A percentile compares a stretch with the other conserved stretches of the same genome.
Evolutionary conservation across 768 basidiomycete genomes (phyloP).

Genomic region (Boletus speciosus): DNA sequence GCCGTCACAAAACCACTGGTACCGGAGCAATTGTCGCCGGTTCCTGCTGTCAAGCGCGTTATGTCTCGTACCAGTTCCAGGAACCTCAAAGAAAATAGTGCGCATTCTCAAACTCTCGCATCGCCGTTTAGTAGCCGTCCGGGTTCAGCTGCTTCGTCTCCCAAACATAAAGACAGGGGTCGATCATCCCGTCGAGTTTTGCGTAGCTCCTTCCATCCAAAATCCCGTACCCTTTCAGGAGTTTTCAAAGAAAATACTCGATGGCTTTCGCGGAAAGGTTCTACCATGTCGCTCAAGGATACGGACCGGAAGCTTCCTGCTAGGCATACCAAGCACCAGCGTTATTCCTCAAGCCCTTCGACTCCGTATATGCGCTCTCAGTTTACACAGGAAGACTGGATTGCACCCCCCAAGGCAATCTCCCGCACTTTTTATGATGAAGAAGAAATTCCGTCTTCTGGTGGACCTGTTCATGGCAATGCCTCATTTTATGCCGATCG

Average conservation of each 20-base stretch:
- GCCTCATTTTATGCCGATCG: constrained; percentile 17
- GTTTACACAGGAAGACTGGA: constrained; percentile 11
- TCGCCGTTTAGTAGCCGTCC: constrained; percentile 49
- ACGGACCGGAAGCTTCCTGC: constrained; percentile 3
- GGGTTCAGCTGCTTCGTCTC: constrained; percentile 38
- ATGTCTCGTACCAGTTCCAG: constrained; percentile 39
- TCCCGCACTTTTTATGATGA: background rate
- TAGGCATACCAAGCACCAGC: constrained; percentile 17
- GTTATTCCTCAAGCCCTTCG: constrained; percentile 21
- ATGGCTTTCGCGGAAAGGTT: constrained; percentile 15
- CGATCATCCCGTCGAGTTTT: constrained; percentile 12
- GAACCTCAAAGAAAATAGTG: constrained; percentile 39
- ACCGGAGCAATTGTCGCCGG: constrained; percentile 41
- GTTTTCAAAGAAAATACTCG: constrained; percentile 16
- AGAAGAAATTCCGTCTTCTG: background rate
- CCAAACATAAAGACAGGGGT: constrained; percentile 22
- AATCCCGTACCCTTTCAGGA: constrained; percentile 41
- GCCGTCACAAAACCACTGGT: constrained; percentile 18
- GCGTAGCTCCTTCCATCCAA: constrained; percentile 26
- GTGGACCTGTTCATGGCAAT: constrained; percentile 1
- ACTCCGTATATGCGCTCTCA: constrained; percentile 28
- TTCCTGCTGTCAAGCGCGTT: constrained; percentile 36
- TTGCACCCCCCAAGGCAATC: constrained; percentile 9
- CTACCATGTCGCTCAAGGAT: constrained; percentile 18
- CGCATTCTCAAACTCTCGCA: constrained; percentile 29